phyloP scores from a whole-genome alignment of 306 rosid species.

The Quercus ilex region DNA sequence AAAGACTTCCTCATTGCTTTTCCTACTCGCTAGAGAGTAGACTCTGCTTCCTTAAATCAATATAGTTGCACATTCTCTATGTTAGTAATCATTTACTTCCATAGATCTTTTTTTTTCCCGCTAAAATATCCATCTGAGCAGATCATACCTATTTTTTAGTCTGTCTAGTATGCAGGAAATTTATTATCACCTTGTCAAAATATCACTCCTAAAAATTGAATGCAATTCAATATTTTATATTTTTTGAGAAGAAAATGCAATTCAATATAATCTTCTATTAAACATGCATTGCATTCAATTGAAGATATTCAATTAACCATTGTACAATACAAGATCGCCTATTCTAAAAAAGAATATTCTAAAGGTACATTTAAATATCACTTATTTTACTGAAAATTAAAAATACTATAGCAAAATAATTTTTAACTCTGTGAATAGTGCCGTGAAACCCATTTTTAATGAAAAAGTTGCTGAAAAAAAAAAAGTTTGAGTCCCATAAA shows the following conservation, averaged over 20 bases:
- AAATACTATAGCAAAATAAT: too few species aligned
- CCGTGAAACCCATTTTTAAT: too few species aligned
- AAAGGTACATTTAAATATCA: neutral
- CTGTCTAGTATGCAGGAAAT: too few species aligned
- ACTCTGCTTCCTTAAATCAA: neutral
- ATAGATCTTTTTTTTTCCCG: neutral
- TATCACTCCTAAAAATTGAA: neutral
- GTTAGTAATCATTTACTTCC: neutral
- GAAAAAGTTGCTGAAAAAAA: too few species aligned
- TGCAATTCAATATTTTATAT: neutral
- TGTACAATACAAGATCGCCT: too few species aligned
- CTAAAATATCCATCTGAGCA: neutral
- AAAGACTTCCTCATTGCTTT: neutral
- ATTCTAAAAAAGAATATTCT: neutral
- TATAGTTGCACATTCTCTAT: neutral
- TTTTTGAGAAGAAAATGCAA: too few species aligned
- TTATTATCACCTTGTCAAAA: neutral
- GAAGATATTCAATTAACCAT: neutral
- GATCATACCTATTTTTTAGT: neutral
- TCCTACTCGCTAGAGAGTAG: neutral
- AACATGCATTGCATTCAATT: too few species aligned
- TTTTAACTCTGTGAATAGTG: too few species aligned
- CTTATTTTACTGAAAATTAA: too few species aligned
- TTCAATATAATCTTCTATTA: neutral
- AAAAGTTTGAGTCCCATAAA: too few species aligned